Conservation (phyloP, 2,329 filamentous ascomycete species). For the Diaporthe helianthi region DNA sequence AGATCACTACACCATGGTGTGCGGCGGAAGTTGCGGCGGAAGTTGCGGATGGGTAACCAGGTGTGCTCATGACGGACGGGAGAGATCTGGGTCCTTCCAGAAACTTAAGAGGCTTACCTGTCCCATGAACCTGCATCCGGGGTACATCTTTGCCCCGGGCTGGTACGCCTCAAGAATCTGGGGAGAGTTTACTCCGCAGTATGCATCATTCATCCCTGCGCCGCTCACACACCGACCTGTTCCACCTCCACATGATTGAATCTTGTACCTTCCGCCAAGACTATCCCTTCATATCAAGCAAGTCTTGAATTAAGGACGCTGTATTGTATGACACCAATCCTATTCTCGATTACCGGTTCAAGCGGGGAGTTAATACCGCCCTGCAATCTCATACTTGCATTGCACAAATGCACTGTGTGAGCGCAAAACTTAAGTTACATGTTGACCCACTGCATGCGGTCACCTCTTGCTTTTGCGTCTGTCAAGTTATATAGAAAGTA, state of each 20-base stretch:
- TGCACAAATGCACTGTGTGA: neutral
- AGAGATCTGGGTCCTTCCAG: slow-evolving; percentile 11
- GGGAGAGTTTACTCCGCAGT: slow-evolving; percentile 13
- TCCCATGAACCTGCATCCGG: neutral
- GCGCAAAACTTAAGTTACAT: neutral
- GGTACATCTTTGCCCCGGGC: slow-evolving; percentile 2
- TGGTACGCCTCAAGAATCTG: neutral
- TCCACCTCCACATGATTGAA: slow-evolving; percentile 1
- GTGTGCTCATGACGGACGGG: neutral
- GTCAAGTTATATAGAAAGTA: neutral
- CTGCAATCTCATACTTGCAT: neutral
- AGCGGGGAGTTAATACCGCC: neutral
- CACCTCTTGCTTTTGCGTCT: neutral
- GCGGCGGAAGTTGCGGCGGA: neutral
- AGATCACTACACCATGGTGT: neutral
- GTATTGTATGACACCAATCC: neutral
- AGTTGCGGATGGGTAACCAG: neutral
- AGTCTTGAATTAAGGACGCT: neutral
- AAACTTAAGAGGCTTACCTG: neutral
- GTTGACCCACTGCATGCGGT: no score
- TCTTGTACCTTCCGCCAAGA: neutral
- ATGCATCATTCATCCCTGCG: slow-evolving; percentile 18
- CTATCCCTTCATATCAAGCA: neutral
- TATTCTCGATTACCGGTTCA: neutral
- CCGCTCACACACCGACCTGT: slow-evolving; percentile 3